Evolutionary conservation across 2,329 filamentous ascomycete species (phyloP), one percentile per base, ranked within the genome.

Genomic region (Lecanoromycetidae sp.): DNA sequence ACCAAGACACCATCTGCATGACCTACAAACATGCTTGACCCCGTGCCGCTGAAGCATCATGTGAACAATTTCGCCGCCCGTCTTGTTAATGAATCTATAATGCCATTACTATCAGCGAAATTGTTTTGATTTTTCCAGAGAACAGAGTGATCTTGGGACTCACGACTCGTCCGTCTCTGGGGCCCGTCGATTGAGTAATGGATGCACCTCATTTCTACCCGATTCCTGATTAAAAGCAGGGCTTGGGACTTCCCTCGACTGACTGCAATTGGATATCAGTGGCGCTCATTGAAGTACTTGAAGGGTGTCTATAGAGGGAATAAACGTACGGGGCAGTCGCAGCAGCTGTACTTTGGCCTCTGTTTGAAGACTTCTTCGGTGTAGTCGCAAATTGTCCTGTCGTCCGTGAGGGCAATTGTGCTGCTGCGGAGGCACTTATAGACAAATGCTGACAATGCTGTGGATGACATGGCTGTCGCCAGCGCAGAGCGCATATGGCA

Each of bases 1-100:
- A 20, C n/a, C 15, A 10, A 43, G 29, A 12, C 5, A 37, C 15
- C 3, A 23, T 26, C 6, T 2, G 5, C 17, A 33, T 33, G 53
- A 81, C 86, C 62, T 74, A 94, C 87, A 96, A 61, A 96, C 77
- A 65, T 95, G 87, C 71, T 95, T 91, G 48, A 98, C 90, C 57
- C 74, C 77, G 58, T 90, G 84, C 61, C 90, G 77, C 52, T 94
- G 75, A 88, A 98, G 95, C 90, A 96, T 96, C 70, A 96, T 90
- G 66, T 96, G 88, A 68, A 96, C 94, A 58, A 96, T 95, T 67
- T 95, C 82, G 62, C 91, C 91, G 62, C 91, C 90, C 41, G 80
- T 94, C 75, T 88, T 90, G 54, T 90, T 90, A 61, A 96, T 87
- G 66, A 96, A 94, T 51, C 82, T 86, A 56, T 46, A 23, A 25